phyloP scores from a whole-genome alignment of 345 rosid species.

The Triadica sebifera region DNA sequence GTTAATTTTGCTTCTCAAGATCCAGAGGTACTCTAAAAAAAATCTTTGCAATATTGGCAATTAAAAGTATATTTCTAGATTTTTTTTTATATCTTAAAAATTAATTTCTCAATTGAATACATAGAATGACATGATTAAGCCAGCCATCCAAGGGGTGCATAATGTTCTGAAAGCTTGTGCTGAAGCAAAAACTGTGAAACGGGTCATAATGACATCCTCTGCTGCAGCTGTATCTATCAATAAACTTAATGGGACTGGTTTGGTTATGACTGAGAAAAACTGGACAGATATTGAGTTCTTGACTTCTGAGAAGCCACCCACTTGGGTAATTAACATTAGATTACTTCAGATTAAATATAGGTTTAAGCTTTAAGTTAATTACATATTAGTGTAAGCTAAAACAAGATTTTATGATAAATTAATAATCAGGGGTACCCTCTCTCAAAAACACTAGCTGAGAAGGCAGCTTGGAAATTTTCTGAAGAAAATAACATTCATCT shows the following conservation, averaged over 20 bases:
- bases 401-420: neutral
- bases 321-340: slow-evolving; percentile 72
- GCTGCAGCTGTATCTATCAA: slow-evolving; percentile 78
- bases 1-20: slow-evolving; percentile 76
- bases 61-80: too few relatives aligned
- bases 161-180: slow-evolving; percentile 74
- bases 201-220: slow-evolving; percentile 83
- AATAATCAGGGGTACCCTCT: slow-evolving; percentile 64
- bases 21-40: slow-evolving; percentile 58
- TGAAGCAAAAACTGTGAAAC: slow-evolving; percentile 61
- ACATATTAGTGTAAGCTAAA: neutral
- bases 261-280: slow-evolving; percentile 63
- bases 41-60: neutral
- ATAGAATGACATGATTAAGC: slow-evolving; percentile 90
- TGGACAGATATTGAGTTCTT: slow-evolving; percentile 78
- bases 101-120: neutral
- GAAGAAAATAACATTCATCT: slow-evolving; percentile 68
- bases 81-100: neutral
- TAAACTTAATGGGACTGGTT: slow-evolving; percentile 50
- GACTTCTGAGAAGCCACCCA: slow-evolving; percentile 63
- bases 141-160: slow-evolving; percentile 72
- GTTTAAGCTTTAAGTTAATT: too few relatives aligned
- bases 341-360: too few relatives aligned
- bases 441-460: slow-evolving; percentile 78
- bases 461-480: slow-evolving; percentile 67